Base-by-base conservation (phyloP, 768 basidiomycete species). In the Neoboletus brunneissimus region DNA sequence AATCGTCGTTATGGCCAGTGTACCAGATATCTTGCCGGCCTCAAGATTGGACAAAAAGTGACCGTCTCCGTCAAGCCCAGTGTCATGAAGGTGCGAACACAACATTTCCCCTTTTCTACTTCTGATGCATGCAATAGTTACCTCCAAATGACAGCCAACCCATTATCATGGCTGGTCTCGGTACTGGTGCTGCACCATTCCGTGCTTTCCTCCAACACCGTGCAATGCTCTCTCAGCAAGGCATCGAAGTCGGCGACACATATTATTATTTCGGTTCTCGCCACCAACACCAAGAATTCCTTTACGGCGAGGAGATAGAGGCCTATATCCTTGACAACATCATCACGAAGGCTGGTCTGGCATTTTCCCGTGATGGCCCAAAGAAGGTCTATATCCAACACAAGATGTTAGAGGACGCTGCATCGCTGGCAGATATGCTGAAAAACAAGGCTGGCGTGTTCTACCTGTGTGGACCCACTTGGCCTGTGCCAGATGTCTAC, bases 251-350 rank as follows among this genome's bases (percentile, higher is more conserved):
- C 56, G 97, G 97, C 0, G 96, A 96, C 2, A 83, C 93, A 11
- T 88, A 98, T 71, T 98, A 99, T 79, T 99, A 99, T 80, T 99
- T 99, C 70, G 97, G 97, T 54, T 94, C 96, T 55, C 91, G 97
- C 54, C 89, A 98, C 72, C 91, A 91, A 71, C 88, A 89, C 29
- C 86, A 94, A 65, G 97, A 99, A 71, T 99, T 94, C 73, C 87
- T 99, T 34, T 99, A 99, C 71, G 94, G 94, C 51, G 91, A 94
- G 67, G 91, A 94, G 73, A 91, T 98, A 70, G 94, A 98, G 75
- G 92, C 94, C 2, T 98, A 90, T 74, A 85, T 98, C 53, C 76
- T 83, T 10, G 89, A 90, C 63, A 84, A 87, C 41, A 77, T 94
- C 56, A 89, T 98, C 72, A 87, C 92, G 13, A 87, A 87, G 64